These are phyloP conservation scores for Phylloporus sp. DNA, from an alignment of 768 basidiomycete genomes.

Conservation along the genomic window DNA sequence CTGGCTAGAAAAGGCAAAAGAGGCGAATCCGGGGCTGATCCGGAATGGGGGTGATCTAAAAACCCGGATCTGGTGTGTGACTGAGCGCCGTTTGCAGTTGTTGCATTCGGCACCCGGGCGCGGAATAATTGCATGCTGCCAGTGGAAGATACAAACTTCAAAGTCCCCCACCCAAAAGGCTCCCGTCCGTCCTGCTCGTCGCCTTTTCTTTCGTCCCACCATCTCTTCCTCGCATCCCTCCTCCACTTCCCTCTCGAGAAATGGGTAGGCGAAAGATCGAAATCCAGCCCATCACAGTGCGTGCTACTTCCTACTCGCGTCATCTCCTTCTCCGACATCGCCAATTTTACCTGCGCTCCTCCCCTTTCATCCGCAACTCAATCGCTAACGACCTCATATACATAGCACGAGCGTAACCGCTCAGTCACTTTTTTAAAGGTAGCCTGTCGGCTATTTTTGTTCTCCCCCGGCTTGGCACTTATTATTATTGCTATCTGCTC, in stretches of 20 bases:
- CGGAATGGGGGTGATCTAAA: slow-evolving; percentile 17
- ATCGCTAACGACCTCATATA: slow-evolving; percentile 36
- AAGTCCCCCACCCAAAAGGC: slow-evolving; percentile 30
- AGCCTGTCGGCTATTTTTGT: slow-evolving; percentile 62
- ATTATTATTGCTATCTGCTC: slow-evolving; percentile 25
- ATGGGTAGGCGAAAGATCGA: slow-evolving; percentile 82
- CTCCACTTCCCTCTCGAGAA: slow-evolving; percentile 7
- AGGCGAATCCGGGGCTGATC: slow-evolving; percentile 28
- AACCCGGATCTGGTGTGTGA: slow-evolving; percentile 28
- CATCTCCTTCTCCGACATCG: slow-evolving; percentile 13
- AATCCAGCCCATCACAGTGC: slow-evolving; percentile 73
- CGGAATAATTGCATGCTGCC: slow-evolving; percentile 36
- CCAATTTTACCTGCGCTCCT: slow-evolving; percentile 28
- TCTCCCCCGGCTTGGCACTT: slow-evolving; percentile 34
- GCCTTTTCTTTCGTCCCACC: slow-evolving; percentile 20
- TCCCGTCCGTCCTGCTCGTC: slow-evolving; percentile 26
- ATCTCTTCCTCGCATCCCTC: slow-evolving; percentile 4
- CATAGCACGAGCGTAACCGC: slow-evolving; percentile 87
- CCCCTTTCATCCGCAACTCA: slow-evolving; percentile 30
- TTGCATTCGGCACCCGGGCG: slow-evolving; percentile 35
- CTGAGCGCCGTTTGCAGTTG: slow-evolving; percentile 33
- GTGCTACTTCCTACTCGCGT: slow-evolving; percentile 32
- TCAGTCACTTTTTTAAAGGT: slow-evolving; percentile 90
- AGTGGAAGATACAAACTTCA: slow-evolving; percentile 33
- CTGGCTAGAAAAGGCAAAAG: background rate